phyloP scores from a whole-genome alignment of 148 eudicot genomes.

The Limonium bicolor region DNA sequence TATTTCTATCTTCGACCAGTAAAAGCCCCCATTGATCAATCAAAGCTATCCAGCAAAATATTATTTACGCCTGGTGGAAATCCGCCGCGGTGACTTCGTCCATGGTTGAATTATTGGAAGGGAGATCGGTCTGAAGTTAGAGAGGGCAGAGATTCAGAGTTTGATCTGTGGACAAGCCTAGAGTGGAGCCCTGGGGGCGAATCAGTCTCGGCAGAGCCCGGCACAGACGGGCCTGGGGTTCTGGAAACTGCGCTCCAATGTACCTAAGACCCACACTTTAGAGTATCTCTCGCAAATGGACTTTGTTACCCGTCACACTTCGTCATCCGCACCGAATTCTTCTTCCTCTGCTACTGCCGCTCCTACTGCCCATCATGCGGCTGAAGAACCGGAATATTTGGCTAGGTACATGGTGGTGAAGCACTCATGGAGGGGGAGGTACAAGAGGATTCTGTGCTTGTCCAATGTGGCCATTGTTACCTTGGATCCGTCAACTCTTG shows the following conservation, averaged over 20 bases:
- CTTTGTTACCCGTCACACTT: conserved; percentile 53
- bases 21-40: too few species aligned
- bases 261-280: conserved; percentile 61
- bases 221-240: conserved; percentile 50
- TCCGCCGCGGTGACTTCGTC: too few species aligned
- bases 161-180: too few species aligned
- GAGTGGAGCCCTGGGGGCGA: conserved; percentile 99
- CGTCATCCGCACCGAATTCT: conserved; percentile 8
- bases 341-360: neutral
- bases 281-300: conserved; percentile 90
- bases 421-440: conserved; percentile 96
- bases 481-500: conserved; percentile 61
- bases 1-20: too few species aligned
- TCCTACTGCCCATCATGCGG: conserved; percentile 11
- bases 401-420: conserved; percentile 69
- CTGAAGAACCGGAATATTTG: conserved; percentile 84
- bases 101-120: too few species aligned
- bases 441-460: conserved; percentile 79
- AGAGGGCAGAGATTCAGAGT: too few species aligned
- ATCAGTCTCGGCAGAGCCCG: conserved; percentile 87
- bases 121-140: too few species aligned
- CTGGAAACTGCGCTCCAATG: conserved; percentile 60
- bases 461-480: conserved; percentile 45
- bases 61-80: too few species aligned
- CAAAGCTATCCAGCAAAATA: too few species aligned